Base-by-base conservation (phyloP, 2,329 filamentous ascomycete genomes). In the Aspergillus quadricinctus region DNA sequence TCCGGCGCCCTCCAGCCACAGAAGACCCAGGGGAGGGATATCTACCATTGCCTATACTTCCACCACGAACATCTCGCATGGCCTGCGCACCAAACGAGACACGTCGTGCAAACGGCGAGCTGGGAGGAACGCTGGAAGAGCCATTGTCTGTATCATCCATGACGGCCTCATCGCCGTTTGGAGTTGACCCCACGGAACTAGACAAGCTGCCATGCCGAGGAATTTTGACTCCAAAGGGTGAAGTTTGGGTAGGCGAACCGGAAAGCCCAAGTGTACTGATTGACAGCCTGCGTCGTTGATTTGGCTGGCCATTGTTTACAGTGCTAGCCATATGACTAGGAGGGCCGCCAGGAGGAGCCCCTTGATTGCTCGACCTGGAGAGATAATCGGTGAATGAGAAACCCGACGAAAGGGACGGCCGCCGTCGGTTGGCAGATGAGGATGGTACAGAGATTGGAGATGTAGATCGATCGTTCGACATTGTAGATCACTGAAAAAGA, bases 21-120 rank as follows among this genome's bases (percentile, higher is more conserved):
- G 66, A 60, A 46, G 66, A 67, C 54, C 59, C 54, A 62, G 70
- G 63, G 70, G 77, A 73, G 77, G 81, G 78, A 74, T 78, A 76
- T 82, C 80, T 84, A 84, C 81, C 82, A 78, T 81, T 75, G 61
- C 67, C 73, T 80, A 82, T 85, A 85, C 84, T 85, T 77, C 83
- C 84, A 69, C 76, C 73, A 69, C 83, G 87, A 66, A 89, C 83
- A 74, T 86, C 87, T 65, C 86, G 83, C 73, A 92, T 80, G 62
- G 89, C 89, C 72, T 91, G 85, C 59, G 88, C 88, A 59, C 93
- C 92, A 69, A 96, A 95, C 76, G 92, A 97, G 79, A 96, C 87
- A 57, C 92, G 88, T 64, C 92, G 88, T 57, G 84, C 84, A 61
- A 78, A 78, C 35, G 92, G 90, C 11, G 88, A 89, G 53, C 79